phyloP scores from a whole-genome alignment of 768 basidiomycete species.

The Podaxis carcinomalis region DNA sequence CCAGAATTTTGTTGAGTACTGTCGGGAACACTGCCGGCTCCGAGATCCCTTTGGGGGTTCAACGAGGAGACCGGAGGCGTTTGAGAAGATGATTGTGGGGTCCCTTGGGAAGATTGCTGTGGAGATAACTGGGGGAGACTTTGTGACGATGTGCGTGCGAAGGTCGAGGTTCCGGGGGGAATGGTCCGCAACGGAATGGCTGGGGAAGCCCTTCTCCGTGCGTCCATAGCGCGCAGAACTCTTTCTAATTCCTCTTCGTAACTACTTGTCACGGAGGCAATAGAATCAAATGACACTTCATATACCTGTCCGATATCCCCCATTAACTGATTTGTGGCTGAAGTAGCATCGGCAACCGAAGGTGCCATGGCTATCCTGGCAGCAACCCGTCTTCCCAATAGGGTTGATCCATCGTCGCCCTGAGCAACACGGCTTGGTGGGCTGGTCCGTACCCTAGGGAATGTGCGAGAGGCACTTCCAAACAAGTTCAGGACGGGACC shows the following conservation, averaged over 20 bases:
- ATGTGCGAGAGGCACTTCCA: neutral
- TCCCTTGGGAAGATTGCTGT: conserved; percentile 3
- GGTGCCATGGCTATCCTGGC: conserved; percentile 29
- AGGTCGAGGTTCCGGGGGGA: neutral
- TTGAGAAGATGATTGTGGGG: conserved; percentile 3
- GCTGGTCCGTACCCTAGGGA: neutral
- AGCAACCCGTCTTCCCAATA: conserved; percentile 36
- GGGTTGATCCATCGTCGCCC: conserved; percentile 32
- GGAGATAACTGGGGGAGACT: neutral
- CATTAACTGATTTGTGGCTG: conserved; percentile 10
- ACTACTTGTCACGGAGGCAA: conserved; percentile 8
- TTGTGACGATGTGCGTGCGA: conserved; percentile 8
- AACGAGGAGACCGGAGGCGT: neutral
- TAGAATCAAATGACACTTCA: conserved; percentile 7
- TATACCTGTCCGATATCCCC: conserved; percentile 3
- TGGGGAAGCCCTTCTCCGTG: neutral
- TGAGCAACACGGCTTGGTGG: conserved; percentile 19
- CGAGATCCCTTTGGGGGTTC: conserved; percentile 1
- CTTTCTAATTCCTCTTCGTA: conserved; percentile 8
- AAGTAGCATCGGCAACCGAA: conserved; percentile 14
- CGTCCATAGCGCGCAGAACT: neutral
- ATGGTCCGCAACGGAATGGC: neutral
- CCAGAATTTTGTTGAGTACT: conserved; percentile 11
- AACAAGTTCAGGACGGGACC: neutral
- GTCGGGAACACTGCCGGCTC: neutral